Percentiles rank a stretch among this genome's conserved stretches.
These are phyloP conservation scores for Stephanodiscus triporus DNA, from an alignment of 108 stramenopile species.

Conservation along the genomic window DNA sequence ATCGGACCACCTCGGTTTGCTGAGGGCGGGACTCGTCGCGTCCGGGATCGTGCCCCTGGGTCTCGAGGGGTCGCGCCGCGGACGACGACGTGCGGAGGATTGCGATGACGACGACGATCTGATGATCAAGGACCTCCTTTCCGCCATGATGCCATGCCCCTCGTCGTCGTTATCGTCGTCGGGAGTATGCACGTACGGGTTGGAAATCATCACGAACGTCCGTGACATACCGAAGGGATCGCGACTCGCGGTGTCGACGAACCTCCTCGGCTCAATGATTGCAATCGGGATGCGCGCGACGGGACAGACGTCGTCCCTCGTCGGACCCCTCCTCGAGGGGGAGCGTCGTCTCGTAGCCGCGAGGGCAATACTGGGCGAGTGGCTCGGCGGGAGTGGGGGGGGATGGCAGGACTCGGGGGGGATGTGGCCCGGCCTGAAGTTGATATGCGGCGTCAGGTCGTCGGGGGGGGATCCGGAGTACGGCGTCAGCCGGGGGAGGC, in stretches of 20 bases:
- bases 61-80: conserved; percentile 34
- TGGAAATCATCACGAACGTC: conserved; percentile 59
- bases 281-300: conserved; percentile 68
- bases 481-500: conserved; percentile 59
- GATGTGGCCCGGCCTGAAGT: conserved; percentile 67
- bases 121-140: conserved; percentile 44
- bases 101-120: conserved; percentile 7
- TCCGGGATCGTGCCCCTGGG: conserved; percentile 62
- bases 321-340: conserved; percentile 47
- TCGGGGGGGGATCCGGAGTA: conserved; percentile 54
- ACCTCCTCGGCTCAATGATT: conserved; percentile 65
- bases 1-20: conserved; percentile 60
- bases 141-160: conserved; percentile 26
- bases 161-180: neutral
- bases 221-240: conserved; percentile 71
- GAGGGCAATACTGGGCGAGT: conserved; percentile 69
- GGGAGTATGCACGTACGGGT: conserved; percentile 27
- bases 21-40: conserved; percentile 63
- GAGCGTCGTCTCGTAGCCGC: conserved; percentile 67
- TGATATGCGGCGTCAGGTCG: conserved; percentile 56
- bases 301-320: conserved; percentile 35
- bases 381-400: conserved; percentile 71
- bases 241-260: conserved; percentile 65
- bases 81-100: neutral
- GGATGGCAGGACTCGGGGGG: conserved; percentile 69